Conservation (phyloP, 306 rosid species). For the Malus orientalis region DNA sequence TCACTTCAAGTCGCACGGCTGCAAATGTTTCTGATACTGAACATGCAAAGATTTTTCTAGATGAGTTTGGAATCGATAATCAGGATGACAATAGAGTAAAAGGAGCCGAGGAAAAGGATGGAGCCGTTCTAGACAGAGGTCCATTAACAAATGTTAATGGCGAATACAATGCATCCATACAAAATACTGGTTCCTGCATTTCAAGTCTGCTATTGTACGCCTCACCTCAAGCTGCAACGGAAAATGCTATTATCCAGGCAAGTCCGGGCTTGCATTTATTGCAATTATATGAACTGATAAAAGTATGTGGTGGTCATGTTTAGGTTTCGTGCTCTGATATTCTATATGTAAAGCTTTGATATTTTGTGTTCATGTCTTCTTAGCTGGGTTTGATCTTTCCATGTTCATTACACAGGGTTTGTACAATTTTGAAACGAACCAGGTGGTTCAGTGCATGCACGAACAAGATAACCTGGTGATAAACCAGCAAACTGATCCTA, state of each 20-base stretch:
- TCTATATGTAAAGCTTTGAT: too few relatives aligned
- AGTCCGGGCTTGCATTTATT: slow-evolving; percentile 3
- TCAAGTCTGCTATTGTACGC: slow-evolving; percentile 37
- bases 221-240: slow-evolving; percentile 32
- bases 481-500: slow-evolving; percentile 40
- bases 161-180: slow-evolving; percentile 26
- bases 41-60: slow-evolving; percentile 28
- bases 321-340: too few relatives aligned
- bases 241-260: slow-evolving; percentile 44
- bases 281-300: background rate
- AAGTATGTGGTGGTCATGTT: background rate
- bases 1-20: slow-evolving; percentile 29
- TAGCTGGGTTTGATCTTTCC: background rate
- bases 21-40: slow-evolving; percentile 44
- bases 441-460: slow-evolving; percentile 41
- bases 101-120: slow-evolving; percentile 19
- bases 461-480: slow-evolving; percentile 30
- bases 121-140: slow-evolving; percentile 5
- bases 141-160: slow-evolving; percentile 16
- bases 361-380: background rate
- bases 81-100: slow-evolving; percentile 29
- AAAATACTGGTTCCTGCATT: slow-evolving; percentile 21
- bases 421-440: slow-evolving; percentile 43
- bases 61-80: slow-evolving; percentile 34
- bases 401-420: slow-evolving; percentile 29